A percentile compares a stretch with the other conserved stretches of the same genome.
These are phyloP conservation scores for Betula pendula DNA, from an alignment of 306 rosid genomes.

Conservation along the genomic window DNA sequence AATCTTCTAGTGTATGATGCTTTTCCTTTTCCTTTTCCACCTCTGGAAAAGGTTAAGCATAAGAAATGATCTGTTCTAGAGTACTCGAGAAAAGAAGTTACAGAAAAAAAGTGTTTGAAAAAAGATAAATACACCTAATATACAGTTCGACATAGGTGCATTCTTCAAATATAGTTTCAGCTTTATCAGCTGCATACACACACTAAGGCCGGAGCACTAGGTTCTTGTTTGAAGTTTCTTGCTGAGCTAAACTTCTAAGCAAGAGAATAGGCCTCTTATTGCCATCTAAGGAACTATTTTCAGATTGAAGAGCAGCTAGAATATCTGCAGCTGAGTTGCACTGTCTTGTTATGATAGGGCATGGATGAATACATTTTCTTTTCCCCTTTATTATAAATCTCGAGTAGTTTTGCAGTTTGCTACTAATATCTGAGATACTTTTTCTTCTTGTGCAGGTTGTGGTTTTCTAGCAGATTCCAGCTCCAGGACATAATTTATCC, in stretches of 20 bases:
- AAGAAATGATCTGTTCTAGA: neutral
- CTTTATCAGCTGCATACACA: neutral
- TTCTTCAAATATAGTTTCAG: neutral
- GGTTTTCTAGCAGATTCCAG: conserved; percentile 26
- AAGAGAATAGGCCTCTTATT: neutral
- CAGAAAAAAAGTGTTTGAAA: no score
- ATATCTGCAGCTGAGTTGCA: neutral
- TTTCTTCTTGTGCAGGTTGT: conserved; percentile 42
- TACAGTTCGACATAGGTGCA: neutral
- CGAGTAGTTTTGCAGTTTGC: conserved; percentile 8
- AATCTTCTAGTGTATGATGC: neutral
- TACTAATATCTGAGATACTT: conserved; percentile 28
- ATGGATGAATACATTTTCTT: conserved; percentile 5
- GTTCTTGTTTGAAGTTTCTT: neutral
- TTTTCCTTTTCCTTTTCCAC: no score
- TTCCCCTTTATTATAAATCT: conserved; percentile 1
- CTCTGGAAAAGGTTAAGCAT: neutral
- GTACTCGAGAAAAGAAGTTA: neutral
- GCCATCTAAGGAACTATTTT: neutral
- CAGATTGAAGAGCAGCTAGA: neutral
- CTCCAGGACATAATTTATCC: conserved; percentile 21
- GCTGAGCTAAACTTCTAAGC: neutral
- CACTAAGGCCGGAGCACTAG: neutral
- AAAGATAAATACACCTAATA: no score
- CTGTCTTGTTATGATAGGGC: neutral